Base-by-base conservation (phyloP, 805 yeast species). In the Kodamaea neixiangensis region DNA sequence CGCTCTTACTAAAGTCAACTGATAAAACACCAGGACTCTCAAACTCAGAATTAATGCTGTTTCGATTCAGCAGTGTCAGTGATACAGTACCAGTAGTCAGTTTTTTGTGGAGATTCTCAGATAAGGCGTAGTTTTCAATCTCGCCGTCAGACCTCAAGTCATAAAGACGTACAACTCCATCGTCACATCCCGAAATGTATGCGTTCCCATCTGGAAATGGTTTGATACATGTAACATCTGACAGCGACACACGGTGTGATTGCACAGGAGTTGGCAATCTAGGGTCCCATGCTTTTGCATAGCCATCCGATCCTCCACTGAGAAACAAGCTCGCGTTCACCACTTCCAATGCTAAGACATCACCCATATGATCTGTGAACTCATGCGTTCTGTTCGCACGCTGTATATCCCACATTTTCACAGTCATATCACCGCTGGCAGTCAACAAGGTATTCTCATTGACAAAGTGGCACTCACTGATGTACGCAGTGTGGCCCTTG, bases 401-500 rank as follows among this genome's bases (percentile, higher is more conserved):
- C 7, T 77, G 73, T 19, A 89, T 75, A 65, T 92, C 96, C 97
- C 97, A 92, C 47, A 85, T 64, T 1, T 79, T 77, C 59, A 89
- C 80, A 0, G 93, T 82, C 84, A 85, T 80, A 65, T 91, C 97
- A 2, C 96, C 97, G 38, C 92, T 84, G 1, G 86, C 78, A 0
- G 96, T 87, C 14, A 90, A 60, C 0, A 89, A 64, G 22, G 44
- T 15, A 4, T 76, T 67, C 53, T 85, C 79, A 49, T 74, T 72
- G n/a, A 86, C 50, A 61, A 90, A 92, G 44, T 81, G 84, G 54
- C 88, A 76, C 56, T 84, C 89, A 0, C 93, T 83, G 4, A 92
- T 80, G 63, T 90, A 92, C 43, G 94, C 93, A 6, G 82, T 77
- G 67, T 92, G 97, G 1, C 94, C 94, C 62, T 87, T 85, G 63